Evolutionary conservation across 106 monocot genomes (phyloP).

Genomic region (Cymbidium sinense): DNA sequence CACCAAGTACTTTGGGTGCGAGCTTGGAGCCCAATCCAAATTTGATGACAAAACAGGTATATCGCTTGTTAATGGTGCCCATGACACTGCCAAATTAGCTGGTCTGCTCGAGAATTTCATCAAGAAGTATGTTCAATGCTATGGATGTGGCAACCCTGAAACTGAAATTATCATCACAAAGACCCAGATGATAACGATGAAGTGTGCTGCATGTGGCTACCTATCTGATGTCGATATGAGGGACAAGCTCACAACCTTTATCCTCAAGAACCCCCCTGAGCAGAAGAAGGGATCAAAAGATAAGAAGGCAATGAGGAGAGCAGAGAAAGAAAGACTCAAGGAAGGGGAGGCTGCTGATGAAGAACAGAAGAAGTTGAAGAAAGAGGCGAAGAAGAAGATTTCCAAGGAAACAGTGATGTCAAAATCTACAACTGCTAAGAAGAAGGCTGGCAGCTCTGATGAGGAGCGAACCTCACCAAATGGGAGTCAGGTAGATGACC

Average conservation of each 20-base stretch:
- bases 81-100: slow-evolving; percentile 75
- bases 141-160: slow-evolving; percentile 77
- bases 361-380: slow-evolving; percentile 71
- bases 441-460: slow-evolving; percentile 26
- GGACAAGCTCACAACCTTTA: slow-evolving; percentile 68
- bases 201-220: slow-evolving; percentile 80
- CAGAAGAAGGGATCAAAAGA: slow-evolving; percentile 61
- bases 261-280: slow-evolving; percentile 71
- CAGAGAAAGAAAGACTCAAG: slow-evolving; percentile 73
- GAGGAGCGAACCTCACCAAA: slow-evolving; percentile 42
- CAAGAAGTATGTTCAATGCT: slow-evolving; percentile 82
- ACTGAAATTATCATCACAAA: slow-evolving; percentile 71
- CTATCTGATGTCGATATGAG: slow-evolving; percentile 78
- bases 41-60: slow-evolving; percentile 72
- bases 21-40: slow-evolving; percentile 82
- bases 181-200: slow-evolving; percentile 62
- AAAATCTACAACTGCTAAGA: slow-evolving; percentile 24
- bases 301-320: slow-evolving; percentile 69
- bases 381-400: slow-evolving; percentile 41
- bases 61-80: slow-evolving; percentile 68
- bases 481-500: slow-evolving; percentile 39
- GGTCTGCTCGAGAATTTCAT: slow-evolving; percentile 73
- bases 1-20: slow-evolving; percentile 79
- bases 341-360: slow-evolving; percentile 82
- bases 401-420: background rate